A percentile compares a stretch with the other conserved stretches of the same genome.
Conservation (phyloP, 345 rosid species). For the Schrenkiella parvula region DNA sequence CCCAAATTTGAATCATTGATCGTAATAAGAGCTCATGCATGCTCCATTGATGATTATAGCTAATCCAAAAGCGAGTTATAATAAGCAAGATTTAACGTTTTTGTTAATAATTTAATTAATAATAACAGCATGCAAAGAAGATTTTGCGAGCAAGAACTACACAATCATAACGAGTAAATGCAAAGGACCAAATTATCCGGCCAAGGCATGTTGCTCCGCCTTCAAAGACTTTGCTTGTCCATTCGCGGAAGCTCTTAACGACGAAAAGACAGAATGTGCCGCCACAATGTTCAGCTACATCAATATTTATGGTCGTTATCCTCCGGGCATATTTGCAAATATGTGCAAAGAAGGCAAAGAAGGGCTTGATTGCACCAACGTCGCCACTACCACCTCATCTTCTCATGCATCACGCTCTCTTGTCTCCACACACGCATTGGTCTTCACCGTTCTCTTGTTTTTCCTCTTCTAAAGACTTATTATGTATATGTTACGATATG, state of each 20-base stretch:
- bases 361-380: constrained; percentile 52
- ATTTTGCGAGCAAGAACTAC: constrained; percentile 61
- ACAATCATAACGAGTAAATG: constrained; percentile 56
- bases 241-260: constrained; percentile 45
- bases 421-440: not conserved
- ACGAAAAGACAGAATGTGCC: constrained; percentile 50
- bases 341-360: constrained; percentile 53
- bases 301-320: constrained; percentile 69
- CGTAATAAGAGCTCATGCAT: not conserved
- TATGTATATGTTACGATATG: not conserved
- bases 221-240: constrained; percentile 68
- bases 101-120: not conserved
- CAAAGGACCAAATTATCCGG: constrained; percentile 73
- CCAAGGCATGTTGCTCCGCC: constrained; percentile 48
- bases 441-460: not conserved
- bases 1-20: not conserved
- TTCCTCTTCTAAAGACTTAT: not conserved
- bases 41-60: not conserved
- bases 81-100: not conserved
- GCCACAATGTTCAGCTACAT: constrained; percentile 84
- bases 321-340: constrained; percentile 76
- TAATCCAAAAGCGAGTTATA: not conserved
- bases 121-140: constrained; percentile 48
- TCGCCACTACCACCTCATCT: not conserved
- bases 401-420: constrained; percentile 26